Evolutionary conservation across 352 stramenopile genomes (phyloP).

Genomic region (Pilasporangium apinafurcum): DNA sequence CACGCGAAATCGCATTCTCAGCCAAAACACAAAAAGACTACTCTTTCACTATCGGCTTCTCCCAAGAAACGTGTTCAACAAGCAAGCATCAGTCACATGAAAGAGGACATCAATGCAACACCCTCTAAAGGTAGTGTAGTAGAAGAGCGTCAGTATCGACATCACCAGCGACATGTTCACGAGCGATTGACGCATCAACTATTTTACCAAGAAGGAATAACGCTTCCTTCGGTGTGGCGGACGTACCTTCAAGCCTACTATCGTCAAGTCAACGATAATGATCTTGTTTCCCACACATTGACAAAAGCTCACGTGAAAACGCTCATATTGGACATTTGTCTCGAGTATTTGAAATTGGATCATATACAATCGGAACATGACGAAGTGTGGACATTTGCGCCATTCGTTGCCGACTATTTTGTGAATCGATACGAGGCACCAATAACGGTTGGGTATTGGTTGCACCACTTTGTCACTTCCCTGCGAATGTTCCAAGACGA

Average conservation of each 20-base stretch:
- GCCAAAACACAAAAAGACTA: not conserved
- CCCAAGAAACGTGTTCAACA: constrained; percentile 10
- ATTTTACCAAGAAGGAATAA: not conserved
- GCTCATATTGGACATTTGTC: constrained; percentile 60
- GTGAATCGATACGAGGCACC: constrained; percentile 42
- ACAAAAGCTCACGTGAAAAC: constrained; percentile 25
- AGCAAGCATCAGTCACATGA: constrained; percentile 6
- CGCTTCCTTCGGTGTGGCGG: constrained; percentile 28
- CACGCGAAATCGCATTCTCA: not conserved
- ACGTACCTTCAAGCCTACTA: constrained; percentile 23
- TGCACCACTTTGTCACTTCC: constrained; percentile 41
- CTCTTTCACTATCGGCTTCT: not conserved
- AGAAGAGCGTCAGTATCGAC: not conserved
- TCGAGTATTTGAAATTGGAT: constrained; percentile 72
- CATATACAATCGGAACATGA: constrained; percentile 47
- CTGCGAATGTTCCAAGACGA: constrained; percentile 38
- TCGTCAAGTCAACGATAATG: not conserved
- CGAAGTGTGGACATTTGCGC: constrained; percentile 40
- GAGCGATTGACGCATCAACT: not conserved
- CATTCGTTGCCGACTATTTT: constrained; percentile 74
- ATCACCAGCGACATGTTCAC: not conserved
- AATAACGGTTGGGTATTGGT: constrained; percentile 38
- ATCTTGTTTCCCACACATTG: constrained; percentile 9
- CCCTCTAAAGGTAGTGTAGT: not conserved
- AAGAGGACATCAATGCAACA: constrained; percentile 7